These are phyloP conservation scores for Gracilaria caudata DNA, from an alignment of 23 red algal species.

Conservation along the genomic window DNA sequence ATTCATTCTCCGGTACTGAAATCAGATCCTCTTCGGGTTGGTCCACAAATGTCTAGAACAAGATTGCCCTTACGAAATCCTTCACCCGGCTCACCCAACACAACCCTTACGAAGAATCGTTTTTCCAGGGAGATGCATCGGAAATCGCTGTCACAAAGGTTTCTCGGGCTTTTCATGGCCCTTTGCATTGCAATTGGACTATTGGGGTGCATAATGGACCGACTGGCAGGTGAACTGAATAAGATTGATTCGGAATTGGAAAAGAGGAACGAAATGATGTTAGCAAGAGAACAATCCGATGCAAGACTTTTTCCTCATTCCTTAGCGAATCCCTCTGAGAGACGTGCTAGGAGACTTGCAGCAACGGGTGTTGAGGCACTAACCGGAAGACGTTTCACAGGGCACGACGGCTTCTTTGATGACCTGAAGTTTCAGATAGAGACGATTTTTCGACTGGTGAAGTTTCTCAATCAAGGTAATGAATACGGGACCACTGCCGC, in stretches of 20 bases:
- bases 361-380: neutral
- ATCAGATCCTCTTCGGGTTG: neutral
- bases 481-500: slow-evolving; percentile 12
- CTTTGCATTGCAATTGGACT: slow-evolving; percentile 19
- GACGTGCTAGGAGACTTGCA: slow-evolving; percentile 6
- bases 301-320: neutral
- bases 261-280: slow-evolving; percentile 19
- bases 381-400: too few species aligned
- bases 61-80: neutral
- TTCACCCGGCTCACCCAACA: neutral
- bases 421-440: neutral
- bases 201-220: slow-evolving; percentile 22
- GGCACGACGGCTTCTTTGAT: neutral
- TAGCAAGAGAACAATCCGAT: neutral
- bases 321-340: neutral
- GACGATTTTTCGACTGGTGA: neutral
- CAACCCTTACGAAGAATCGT: neutral
- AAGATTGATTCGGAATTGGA: slow-evolving; percentile 18
- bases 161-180: slow-evolving; percentile 10
- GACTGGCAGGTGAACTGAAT: neutral
- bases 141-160: slow-evolving; percentile 15
- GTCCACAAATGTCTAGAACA: neutral
- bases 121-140: neutral
- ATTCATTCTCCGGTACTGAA: neutral
- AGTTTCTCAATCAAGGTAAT: neutral